phyloP scores from a whole-genome alignment of 129 eudicot species.

The Heracleum sosnowskyi region DNA sequence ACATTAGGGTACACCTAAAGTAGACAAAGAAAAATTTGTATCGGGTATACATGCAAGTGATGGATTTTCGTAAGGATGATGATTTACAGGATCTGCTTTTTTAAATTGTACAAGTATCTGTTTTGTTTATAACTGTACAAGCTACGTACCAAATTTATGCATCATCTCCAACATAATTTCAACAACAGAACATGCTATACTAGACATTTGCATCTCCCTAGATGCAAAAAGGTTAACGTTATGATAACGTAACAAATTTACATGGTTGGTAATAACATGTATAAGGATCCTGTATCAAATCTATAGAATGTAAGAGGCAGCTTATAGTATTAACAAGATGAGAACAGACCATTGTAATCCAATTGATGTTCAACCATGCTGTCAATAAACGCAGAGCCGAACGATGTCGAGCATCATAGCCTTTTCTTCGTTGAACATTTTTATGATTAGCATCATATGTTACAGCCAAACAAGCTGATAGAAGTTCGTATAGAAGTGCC shows the following conservation, averaged over 20 bases:
- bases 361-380: constrained; percentile 82
- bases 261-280: background rate
- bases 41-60: background rate
- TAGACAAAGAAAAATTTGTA: background rate
- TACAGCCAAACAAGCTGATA: constrained; percentile 83
- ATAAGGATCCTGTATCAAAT: background rate
- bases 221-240: background rate
- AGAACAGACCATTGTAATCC: constrained; percentile 68
- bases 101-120: background rate
- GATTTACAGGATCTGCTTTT: background rate
- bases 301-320: background rate
- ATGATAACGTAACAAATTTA: background rate
- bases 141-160: background rate
- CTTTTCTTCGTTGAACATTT: constrained; percentile 40
- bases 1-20: background rate
- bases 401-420: constrained; percentile 96
- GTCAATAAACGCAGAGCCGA: constrained; percentile 86
- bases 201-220: background rate
- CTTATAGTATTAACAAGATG: background rate
- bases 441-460: constrained; percentile 40
- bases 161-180: background rate
- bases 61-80: background rate
- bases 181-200: background rate
- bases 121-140: background rate
- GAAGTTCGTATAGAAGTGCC: constrained; percentile 67